A percentile compares a stretch with the other conserved stretches of the same genome.
Conservation (phyloP, 129 eudicot species). For the Heracleum sosnowskyi region DNA sequence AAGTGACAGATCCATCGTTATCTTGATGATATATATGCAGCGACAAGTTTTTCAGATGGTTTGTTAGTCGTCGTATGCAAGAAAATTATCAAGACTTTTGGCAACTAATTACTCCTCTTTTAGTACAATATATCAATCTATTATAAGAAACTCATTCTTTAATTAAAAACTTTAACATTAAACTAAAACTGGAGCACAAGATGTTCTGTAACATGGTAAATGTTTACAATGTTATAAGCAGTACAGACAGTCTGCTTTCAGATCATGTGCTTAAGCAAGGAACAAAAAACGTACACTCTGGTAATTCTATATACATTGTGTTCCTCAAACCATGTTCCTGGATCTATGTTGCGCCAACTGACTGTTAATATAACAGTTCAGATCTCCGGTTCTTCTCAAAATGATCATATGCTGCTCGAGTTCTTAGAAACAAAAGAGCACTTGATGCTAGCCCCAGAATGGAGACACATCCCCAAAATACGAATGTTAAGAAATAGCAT, state of each 20-base stretch:
- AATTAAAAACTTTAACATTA: no score
- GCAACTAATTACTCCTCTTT: background rate
- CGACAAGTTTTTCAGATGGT: background rate
- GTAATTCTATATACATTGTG: background rate
- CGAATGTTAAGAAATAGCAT: slow-evolving; percentile 70
- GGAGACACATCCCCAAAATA: slow-evolving; percentile 69
- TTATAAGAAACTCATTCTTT: background rate
- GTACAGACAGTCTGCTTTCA: background rate
- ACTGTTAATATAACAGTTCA: slow-evolving; percentile 13
- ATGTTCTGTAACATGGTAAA: background rate
- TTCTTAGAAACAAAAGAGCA: slow-evolving; percentile 58
- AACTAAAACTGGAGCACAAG: background rate
- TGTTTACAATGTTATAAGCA: background rate
- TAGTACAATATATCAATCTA: background rate
- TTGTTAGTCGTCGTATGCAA: background rate
- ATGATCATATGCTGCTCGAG: slow-evolving; percentile 51
- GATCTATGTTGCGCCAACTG: background rate
- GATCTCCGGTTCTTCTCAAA: slow-evolving; percentile 38
- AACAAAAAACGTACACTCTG: background rate
- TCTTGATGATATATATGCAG: background rate
- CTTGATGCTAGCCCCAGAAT: slow-evolving; percentile 53
- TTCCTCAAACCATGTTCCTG: background rate
- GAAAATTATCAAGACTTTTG: background rate
- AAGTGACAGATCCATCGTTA: background rate
- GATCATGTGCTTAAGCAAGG: background rate